These are phyloP conservation scores for Capsicum rhomboideum DNA, from an alignment of 257 asterid genomes.

Conservation along the genomic window DNA sequence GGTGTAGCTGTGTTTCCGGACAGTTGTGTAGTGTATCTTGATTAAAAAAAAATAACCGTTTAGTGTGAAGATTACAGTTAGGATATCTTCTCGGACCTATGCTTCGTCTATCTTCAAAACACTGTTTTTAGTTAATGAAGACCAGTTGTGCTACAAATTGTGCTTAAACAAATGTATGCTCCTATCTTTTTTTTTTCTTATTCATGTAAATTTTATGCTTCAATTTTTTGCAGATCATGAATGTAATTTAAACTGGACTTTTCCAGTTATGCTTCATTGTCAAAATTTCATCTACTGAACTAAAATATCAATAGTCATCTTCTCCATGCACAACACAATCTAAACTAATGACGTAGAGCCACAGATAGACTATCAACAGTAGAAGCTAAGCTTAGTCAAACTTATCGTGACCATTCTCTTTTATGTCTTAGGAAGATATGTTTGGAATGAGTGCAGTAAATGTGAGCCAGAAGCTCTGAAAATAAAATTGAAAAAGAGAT, in stretches of 20 bases:
- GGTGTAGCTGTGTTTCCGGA: neutral
- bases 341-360: neutral
- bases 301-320: neutral
- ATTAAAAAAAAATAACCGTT: neutral
- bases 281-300: neutral
- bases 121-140: neutral
- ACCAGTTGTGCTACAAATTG: neutral
- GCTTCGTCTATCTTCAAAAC: neutral
- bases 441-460: neutral
- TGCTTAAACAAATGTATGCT: neutral
- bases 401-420: neutral
- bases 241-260: neutral
- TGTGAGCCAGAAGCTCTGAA: neutral
- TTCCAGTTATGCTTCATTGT: neutral
- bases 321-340: neutral
- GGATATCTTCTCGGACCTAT: neutral
- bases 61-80: neutral
- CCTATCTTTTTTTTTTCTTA: neutral
- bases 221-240: neutral
- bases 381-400: neutral
- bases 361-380: neutral
- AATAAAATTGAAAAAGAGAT: neutral
- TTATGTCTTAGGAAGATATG: neutral
- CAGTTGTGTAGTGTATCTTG: neutral
- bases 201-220: neutral